Base-by-base conservation (phyloP, 306 rosid genomes). In the Morella rubra region DNA sequence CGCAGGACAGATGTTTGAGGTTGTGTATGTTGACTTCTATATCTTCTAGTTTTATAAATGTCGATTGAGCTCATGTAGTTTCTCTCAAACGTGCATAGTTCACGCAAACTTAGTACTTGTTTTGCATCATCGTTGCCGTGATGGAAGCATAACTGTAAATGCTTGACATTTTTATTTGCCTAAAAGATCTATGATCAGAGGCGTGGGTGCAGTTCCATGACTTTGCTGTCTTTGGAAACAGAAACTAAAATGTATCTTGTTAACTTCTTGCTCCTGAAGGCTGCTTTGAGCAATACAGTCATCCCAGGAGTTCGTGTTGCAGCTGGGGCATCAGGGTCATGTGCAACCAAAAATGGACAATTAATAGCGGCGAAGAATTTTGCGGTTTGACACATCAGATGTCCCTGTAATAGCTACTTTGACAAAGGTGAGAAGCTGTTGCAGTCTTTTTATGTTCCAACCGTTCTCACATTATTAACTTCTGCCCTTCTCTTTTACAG, bases 271-370 rank as follows among this genome's bases (percentile, higher is more conserved):
- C 76, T 85, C 85, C 83, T 74, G 69, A 79, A 91, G 98, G 93
- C 88, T 84, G 96, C 98, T 77, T 81, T 89, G 90, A 87, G 91
- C 89, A 84, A 88, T 83, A 91, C 93, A 3, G 94, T 94, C 64
- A 94, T 91, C 82, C 98, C 97, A 11, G 89, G 81, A 81, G 96
- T 91, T 54, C 75, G 82, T 18, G 91, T 91, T 65, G 82, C 90
- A 4, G 86, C 86, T 4, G 83, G 79, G 74, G 86, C 87, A 58
- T 76, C 89, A 37, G 90, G n/a, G 74, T 37, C 89, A 94, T 55
- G 88, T 84, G 53, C 83, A 88, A 65, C 96, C 93, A 3, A 93
- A 94, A 87, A 86, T 90, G 53, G 94, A 94, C 4, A 27, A 27
- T 27, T 27, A 24, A 90, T 51, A 90, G 94, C 0, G 96, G 91